Base-by-base conservation (phyloP, 2,329 filamentous ascomycete species). In the Stachybotrys elegans region DNA sequence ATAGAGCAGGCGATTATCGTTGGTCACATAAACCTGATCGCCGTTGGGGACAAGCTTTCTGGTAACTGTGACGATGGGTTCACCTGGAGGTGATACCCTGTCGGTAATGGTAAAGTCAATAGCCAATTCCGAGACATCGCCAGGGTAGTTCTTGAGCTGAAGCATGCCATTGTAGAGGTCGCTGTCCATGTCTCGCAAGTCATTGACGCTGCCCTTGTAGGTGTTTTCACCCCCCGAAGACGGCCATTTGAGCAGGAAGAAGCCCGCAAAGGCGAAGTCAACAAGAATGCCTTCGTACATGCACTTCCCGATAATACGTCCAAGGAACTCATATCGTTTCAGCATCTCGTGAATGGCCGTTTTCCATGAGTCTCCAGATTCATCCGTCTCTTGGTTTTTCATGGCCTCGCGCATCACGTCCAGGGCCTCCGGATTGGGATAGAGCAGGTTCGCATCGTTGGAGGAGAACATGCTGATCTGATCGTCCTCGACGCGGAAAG, bases 241-340 rank as follows among this genome's bases (percentile, higher is more conserved):
- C 3, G 90, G 82, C 93, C 93, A 98, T 62, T 97, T 96, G 47
- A 95, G 78, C 6, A 98, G 77, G 68, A 98, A 98, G 70, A 98
- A 98, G 1, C 88, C 84, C 1, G 92, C 91, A 70, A 98, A 98
- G 41, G 82, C 82, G 47, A 96, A 84, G 63, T 98, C 91, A 38
- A 97, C 84, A 4, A 98, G 75, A 36, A 98, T 97, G 1, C 91
- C 91, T 68, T 98, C 93, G 59, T 98, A 98, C 57, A 98, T 73
- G 65, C 93, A 98, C 62, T 98, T 98, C 11, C 93, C 93, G 21
- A 98, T 84, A 22, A 98, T 80, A 4, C 93, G 85, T 2, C 93
- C 93, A 0, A 97, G 72, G 53, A 98, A 98, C 58, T 97, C 91
- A 59, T 89, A 97, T 13, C 83, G 80, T 49, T 78, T 79, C 5